Base-by-base conservation (phyloP, 2,329 filamentous ascomycete genomes). In the Camillea tinctor region DNA sequence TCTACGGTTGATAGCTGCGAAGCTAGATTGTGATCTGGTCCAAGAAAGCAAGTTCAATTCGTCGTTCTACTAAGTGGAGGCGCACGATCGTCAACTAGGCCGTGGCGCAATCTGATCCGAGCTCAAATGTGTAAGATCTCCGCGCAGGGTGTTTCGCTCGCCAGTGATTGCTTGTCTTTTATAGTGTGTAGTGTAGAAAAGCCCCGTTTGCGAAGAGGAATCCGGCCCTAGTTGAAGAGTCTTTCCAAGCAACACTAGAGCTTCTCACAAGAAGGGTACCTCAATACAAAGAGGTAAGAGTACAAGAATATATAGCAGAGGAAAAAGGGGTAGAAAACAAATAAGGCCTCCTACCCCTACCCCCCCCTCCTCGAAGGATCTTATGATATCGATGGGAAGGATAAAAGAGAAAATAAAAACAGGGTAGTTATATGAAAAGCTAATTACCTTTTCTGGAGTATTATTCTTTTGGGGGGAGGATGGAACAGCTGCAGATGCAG, bases 301-400 rank as follows among this genome's bases (percentile, higher is more conserved):
- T 30, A 44, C n/a, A 11, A 17, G 36, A 44, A 44, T 11, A 44
- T 17, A 44, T 11, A 44, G 36, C 15, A 17, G 21, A 22, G 52
- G 11, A 36, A 13, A 59, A 65, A 63, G 62, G 62, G 62, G 64
- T 67, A 66, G 64, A 65, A 65, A 66, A 61, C 59, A 62, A 61
- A 55, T 11, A 64, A 52, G 56, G 60, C 58, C 62, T 64, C 56
- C 62, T 63, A 64, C 66, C 66, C 62, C 65, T 57, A 61, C 52
- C 55, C 66, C 66, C 62, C 65, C 58, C 62, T 54, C 55, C 49
- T 52, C 21, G 5, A 44, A 54, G 44, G 52, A 57, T 11, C 36
- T 57, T 22, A 52, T 36, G 48, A 55, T 51, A 30, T 23, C 54
- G 52, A 9, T 48, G 44, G n/a, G 53, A 54, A 54, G 52, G 36